Conservation (phyloP, 169 alveolate genomes). For the Plasmodium chabaudi region DNA sequence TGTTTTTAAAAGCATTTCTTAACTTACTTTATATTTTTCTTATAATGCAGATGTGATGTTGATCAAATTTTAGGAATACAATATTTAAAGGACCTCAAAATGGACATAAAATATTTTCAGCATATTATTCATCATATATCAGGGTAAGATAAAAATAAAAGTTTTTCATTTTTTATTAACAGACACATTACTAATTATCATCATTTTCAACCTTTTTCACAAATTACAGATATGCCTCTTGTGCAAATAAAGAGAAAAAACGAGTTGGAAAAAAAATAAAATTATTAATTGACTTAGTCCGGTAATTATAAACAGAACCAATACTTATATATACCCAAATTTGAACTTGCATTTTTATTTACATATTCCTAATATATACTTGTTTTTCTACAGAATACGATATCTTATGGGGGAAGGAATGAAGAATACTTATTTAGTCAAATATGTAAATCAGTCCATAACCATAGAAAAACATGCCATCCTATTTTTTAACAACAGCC, state of each 20-base stretch:
- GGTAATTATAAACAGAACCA: neutral
- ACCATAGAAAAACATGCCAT: conserved; percentile 34
- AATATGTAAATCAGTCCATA: conserved; percentile 25
- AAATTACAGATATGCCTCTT: conserved; percentile 29
- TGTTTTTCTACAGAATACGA: conserved; percentile 3
- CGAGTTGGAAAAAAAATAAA: conserved; percentile 46
- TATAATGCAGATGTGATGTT: conserved; percentile 28
- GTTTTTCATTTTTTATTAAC: neutral
- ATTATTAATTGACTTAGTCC: conserved; percentile 19
- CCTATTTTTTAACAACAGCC: conserved; percentile 24
- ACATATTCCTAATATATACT: neutral
- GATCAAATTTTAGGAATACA: conserved; percentile 30
- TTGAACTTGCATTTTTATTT: neutral
- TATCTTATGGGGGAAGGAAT: conserved; percentile 27
- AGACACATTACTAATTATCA: neutral
- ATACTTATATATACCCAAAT: neutral
- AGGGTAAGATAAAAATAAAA: conserved; percentile 5
- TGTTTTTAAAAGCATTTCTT: neutral
- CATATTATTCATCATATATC: conserved; percentile 35
- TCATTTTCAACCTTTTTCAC: neutral
- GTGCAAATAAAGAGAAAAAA: conserved; percentile 10
- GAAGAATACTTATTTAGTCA: conserved; percentile 10
- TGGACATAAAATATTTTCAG: conserved; percentile 18
- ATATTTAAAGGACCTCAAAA: conserved; percentile 14
- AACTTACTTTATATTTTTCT: neutral